Evolutionary conservation across 208 protist species (phyloP).

Genomic region (Leishmania arabica): DNA sequence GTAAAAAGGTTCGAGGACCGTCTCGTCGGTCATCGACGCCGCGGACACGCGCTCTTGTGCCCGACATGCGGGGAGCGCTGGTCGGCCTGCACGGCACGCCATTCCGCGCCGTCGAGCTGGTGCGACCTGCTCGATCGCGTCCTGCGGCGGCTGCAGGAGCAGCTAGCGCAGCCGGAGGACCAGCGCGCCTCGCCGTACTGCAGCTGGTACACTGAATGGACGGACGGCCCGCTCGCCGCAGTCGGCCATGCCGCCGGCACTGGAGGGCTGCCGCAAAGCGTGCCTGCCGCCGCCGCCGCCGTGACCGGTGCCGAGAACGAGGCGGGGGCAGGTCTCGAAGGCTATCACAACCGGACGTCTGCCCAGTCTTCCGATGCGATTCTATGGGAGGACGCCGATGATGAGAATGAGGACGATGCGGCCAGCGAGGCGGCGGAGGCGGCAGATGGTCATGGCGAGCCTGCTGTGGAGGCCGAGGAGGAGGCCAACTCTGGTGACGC

Average conservation of each 20-base stretch:
- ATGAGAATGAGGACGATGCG: slow-evolving; percentile 16
- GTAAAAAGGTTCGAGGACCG: slow-evolving; percentile 15
- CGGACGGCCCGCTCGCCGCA: slow-evolving; percentile 8
- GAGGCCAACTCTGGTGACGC: background rate
- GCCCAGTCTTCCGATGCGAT: slow-evolving; percentile 23
- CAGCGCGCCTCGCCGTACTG: slow-evolving; percentile 56
- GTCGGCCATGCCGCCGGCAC: background rate
- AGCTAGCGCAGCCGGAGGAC: background rate
- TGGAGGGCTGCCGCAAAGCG: background rate
- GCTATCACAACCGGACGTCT: slow-evolving; percentile 14
- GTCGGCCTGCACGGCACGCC: slow-evolving; percentile 47
- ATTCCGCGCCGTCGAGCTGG: slow-evolving; percentile 54
- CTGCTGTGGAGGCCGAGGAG: background rate
- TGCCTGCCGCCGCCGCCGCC: background rate
- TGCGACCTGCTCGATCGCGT: slow-evolving; percentile 62
- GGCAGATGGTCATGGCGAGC: background rate
- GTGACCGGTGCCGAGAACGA: background rate
- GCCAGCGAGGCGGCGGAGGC: slow-evolving; percentile 3
- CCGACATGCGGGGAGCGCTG: slow-evolving; percentile 69
- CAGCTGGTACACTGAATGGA: slow-evolving; percentile 54
- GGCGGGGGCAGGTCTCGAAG: background rate
- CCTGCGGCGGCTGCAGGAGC: slow-evolving; percentile 37
- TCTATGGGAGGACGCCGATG: slow-evolving; percentile 32
- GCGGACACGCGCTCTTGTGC: slow-evolving; percentile 42
- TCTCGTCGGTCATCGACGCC: slow-evolving; percentile 1